Conservation (phyloP, 1,139 yeast species). For the Hansenula lynferdii region DNA sequence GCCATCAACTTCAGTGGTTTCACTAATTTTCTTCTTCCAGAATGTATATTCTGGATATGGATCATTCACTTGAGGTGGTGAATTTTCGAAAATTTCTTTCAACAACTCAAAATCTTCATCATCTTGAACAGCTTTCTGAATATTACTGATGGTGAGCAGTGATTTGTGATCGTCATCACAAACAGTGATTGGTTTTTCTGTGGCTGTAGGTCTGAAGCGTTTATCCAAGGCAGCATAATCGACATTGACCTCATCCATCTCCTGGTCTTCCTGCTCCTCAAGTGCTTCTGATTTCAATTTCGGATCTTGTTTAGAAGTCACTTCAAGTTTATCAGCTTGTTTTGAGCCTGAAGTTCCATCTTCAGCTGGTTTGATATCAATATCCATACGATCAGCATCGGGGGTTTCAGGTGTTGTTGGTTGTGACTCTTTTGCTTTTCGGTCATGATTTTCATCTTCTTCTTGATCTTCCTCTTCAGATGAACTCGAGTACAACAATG, state of each 20-base stretch:
- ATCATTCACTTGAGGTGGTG: constrained; percentile 28
- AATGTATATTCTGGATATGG: constrained; percentile 55
- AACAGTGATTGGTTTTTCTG: constrained; percentile 41
- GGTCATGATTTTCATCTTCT: constrained; percentile 20
- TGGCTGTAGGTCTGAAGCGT: constrained; percentile 40
- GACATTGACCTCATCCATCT: constrained; percentile 2
- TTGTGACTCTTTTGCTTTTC: constrained; percentile 19
- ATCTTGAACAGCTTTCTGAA: constrained; percentile 60
- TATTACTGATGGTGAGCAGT: constrained; percentile 40
- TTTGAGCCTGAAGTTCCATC: neutral
- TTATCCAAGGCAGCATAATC: constrained; percentile 28
- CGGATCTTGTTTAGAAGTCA: no score
- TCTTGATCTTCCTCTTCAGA: constrained; percentile 34
- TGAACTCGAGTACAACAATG: constrained; percentile 19
- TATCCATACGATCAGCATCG: constrained; percentile 20
- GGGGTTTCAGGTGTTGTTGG: constrained; percentile 29
- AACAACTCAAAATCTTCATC: constrained; percentile 65
- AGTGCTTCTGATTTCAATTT: no score
- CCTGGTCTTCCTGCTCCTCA: constrained; percentile 9
- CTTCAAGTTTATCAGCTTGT: no score
- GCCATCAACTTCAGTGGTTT: constrained; percentile 1
- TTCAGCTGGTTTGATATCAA: constrained; percentile 5
- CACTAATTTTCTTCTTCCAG: constrained; percentile 50
- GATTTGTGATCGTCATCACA: constrained; percentile 37
- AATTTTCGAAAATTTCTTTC: constrained; percentile 36